Percentiles rank a stretch among this genome's conserved stretches.
Conservation (phyloP, 768 basidiomycete genomes). For the Candolleomyces eurysporus region DNA sequence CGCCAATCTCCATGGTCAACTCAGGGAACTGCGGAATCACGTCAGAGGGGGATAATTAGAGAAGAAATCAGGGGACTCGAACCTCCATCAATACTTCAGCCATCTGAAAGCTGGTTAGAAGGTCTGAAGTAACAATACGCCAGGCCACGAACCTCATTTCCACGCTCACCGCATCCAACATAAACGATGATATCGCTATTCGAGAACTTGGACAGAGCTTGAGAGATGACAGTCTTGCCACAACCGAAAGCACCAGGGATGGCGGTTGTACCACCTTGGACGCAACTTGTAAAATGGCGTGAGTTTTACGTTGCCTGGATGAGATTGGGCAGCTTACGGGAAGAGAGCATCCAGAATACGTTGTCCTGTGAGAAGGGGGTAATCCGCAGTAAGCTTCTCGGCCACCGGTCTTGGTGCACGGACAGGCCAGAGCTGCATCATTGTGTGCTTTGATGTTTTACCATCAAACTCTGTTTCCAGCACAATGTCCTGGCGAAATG, state of each 20-base stretch:
- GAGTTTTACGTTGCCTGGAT: neutral
- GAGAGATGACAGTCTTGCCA: slow-evolving; percentile 98
- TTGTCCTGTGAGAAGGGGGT: slow-evolving; percentile 93
- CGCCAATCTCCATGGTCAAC: slow-evolving; percentile 87
- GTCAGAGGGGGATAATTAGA: neutral
- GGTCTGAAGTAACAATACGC: neutral
- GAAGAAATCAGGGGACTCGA: neutral
- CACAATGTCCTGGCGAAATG: slow-evolving; percentile 71
- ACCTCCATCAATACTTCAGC: slow-evolving; percentile 99
- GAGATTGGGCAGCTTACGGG: slow-evolving; percentile 56
- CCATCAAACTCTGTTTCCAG: slow-evolving; percentile 98
- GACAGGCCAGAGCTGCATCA: slow-evolving; percentile 99
- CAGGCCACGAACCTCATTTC: slow-evolving; percentile 71
- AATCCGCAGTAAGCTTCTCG: slow-evolving; percentile 93
- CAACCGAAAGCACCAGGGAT: slow-evolving; percentile 99
- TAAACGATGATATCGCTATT: slow-evolving; percentile 99
- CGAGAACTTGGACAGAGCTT: slow-evolving; percentile 96
- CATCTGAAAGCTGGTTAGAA: slow-evolving; percentile 50
- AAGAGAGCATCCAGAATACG: slow-evolving; percentile 96
- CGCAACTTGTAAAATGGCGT: slow-evolving; percentile 57
- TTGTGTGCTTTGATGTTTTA: slow-evolving; percentile 86
- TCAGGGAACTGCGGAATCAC: slow-evolving; percentile 65
- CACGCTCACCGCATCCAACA: slow-evolving; percentile 98
- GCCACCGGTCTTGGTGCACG: slow-evolving; percentile 93
- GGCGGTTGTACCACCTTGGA: slow-evolving; percentile 94